A percentile compares a stretch with the other conserved stretches of the same genome.
Conservation (phyloP, 129 eudicot genomes). For the Pseudognaphalium luteoalbum region DNA sequence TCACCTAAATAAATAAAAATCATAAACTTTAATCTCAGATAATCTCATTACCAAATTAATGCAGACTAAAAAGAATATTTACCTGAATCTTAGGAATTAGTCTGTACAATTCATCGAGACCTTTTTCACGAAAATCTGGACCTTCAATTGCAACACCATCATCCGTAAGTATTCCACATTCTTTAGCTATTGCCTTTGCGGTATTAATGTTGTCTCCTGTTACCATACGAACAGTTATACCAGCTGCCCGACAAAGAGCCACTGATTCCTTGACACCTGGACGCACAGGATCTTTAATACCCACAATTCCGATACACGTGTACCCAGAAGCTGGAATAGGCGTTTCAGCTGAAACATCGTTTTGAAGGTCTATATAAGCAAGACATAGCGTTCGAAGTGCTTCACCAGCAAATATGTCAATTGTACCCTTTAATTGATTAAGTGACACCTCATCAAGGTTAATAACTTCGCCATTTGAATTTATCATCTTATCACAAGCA, state of each 20-base stretch:
- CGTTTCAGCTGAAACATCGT: conserved; percentile 54
- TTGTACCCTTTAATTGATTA: conserved; percentile 53
- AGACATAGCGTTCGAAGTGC: conserved; percentile 93
- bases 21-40: neutral
- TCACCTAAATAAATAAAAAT: conserved; percentile 49
- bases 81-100: conserved; percentile 93
- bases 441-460: conserved; percentile 56
- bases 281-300: conserved; percentile 96
- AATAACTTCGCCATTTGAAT: conserved; percentile 68
- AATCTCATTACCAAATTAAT: neutral
- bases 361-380: conserved; percentile 73
- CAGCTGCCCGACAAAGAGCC: conserved; percentile 90
- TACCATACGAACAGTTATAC: conserved; percentile 89
- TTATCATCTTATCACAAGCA: conserved; percentile 74
- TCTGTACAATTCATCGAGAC: conserved; percentile 57
- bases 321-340: conserved; percentile 70
- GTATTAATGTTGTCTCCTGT: conserved; percentile 96
- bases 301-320: conserved; percentile 93
- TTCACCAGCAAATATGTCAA: conserved; percentile 79
- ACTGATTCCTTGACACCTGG: conserved; percentile 98
- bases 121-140: conserved; percentile 89
- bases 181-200: conserved; percentile 95
- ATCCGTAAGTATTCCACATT: conserved; percentile 97
- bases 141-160: conserved; percentile 95
- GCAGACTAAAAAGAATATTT: neutral